Conservation (phyloP, 352 stramenopile species). For the Phytophthora capsici region DNA sequence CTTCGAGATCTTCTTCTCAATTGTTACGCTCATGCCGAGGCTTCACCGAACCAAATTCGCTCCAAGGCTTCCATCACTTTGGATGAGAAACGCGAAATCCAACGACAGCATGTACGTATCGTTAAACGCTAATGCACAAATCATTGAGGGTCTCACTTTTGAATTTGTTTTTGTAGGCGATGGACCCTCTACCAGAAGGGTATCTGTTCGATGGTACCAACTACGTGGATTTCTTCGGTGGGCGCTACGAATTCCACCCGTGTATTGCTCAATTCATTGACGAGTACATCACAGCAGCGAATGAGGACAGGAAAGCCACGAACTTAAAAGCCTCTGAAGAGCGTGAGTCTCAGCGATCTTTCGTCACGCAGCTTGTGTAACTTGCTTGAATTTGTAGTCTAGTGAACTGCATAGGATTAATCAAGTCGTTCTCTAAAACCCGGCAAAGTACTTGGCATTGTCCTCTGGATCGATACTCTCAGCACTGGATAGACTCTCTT, state of each 20-base stretch:
- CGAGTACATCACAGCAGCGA: constrained; percentile 52
- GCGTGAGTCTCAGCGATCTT: constrained; percentile 51
- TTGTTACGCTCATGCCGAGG: constrained; percentile 61
- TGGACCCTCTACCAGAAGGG: constrained; percentile 72
- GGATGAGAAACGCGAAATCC: constrained; percentile 74
- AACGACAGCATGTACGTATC: constrained; percentile 65
- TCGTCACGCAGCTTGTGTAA: constrained; percentile 42
- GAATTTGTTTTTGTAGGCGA: constrained; percentile 36
- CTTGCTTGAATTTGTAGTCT: not conserved
- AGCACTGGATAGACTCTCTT: constrained; percentile 56
- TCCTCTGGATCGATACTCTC: constrained; percentile 78
- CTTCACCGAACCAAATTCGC: constrained; percentile 41
- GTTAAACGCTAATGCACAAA: not conserved
- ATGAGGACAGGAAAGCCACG: constrained; percentile 46
- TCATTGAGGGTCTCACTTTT: not conserved
- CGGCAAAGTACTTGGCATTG: constrained; percentile 72
- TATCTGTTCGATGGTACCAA: constrained; percentile 76
- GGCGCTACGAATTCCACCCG: constrained; percentile 77
- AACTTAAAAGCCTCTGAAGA: constrained; percentile 63
- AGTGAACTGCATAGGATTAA: not conserved
- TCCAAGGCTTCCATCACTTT: constrained; percentile 51
- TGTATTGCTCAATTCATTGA: constrained; percentile 75
- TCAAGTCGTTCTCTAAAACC: constrained; percentile 49
- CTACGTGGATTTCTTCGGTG: constrained; percentile 80
- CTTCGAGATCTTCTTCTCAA: constrained; percentile 62